Conservation (phyloP, 2,329 filamentous ascomycete genomes). For the Thelonectria discophora region DNA sequence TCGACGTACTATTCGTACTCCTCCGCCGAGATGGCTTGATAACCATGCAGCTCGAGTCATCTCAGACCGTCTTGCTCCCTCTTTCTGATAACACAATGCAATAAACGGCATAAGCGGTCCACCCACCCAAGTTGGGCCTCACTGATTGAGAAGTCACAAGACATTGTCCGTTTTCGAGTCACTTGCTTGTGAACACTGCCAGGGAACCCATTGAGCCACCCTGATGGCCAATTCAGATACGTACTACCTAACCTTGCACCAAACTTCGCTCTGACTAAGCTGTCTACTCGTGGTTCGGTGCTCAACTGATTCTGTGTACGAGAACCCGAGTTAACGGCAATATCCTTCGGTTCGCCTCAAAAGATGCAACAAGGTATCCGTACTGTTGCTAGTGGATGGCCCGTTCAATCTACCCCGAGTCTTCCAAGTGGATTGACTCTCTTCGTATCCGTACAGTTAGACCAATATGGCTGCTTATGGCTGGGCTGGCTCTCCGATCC, state of each 20-base stretch:
- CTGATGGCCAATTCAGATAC: background rate
- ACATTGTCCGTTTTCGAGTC: background rate
- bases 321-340: background rate
- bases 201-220: background rate
- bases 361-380: background rate
- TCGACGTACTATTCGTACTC: no score
- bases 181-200: background rate
- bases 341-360: background rate
- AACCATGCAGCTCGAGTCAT: background rate
- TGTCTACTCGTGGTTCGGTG: background rate
- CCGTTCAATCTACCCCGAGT: background rate
- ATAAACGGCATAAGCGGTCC: background rate
- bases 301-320: no score
- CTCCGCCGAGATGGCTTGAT: no score
- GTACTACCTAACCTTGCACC: no score
- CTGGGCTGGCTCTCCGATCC: background rate
- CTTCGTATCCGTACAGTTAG: background rate
- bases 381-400: background rate
- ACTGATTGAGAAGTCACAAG: background rate
- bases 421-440: slow-evolving; percentile 1
- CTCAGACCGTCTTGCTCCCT: background rate
- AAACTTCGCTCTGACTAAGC: background rate
- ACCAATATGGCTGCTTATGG: background rate
- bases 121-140: background rate
- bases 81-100: background rate